Conservation (phyloP, 2,329 filamentous ascomycete genomes). For the Penicillium sp. region DNA sequence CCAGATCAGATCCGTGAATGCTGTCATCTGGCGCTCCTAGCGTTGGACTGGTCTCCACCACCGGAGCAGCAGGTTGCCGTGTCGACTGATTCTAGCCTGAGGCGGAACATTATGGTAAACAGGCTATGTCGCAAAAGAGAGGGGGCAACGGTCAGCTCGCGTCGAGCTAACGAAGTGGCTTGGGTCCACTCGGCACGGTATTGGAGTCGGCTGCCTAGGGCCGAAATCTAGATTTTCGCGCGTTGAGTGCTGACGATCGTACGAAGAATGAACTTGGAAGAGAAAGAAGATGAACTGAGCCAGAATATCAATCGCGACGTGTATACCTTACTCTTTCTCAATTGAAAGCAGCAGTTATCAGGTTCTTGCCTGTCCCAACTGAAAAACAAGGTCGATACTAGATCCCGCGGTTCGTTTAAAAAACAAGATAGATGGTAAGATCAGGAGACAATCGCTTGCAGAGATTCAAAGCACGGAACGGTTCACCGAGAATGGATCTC, state of each 20-base stretch:
- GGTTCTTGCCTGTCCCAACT: not conserved
- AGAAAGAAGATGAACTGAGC: not conserved
- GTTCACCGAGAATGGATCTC: constrained; percentile 11
- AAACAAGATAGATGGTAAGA: not conserved
- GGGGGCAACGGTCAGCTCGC: constrained; percentile 14
- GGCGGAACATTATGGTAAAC: not conserved
- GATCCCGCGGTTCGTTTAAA: not conserved
- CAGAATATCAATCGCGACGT: not conserved
- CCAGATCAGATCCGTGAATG: constrained; percentile 10
- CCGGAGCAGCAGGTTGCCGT: constrained; percentile 11
- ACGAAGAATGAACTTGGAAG: not conserved
- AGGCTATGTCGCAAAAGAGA: not conserved
- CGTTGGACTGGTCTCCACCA: constrained; percentile 7
- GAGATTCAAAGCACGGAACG: not conserved
- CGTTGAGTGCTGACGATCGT: not conserved
- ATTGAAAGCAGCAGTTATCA: too few relatives aligned
- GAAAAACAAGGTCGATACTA: not conserved
- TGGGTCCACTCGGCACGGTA: constrained; percentile 5
- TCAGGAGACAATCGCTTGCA: not conserved
- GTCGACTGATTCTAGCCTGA: constrained; percentile 15
- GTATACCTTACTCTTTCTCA: too few relatives aligned
- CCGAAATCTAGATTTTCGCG: not conserved
- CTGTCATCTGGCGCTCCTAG: constrained; percentile 11
- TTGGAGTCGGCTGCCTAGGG: constrained; percentile 2
- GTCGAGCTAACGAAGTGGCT: constrained; percentile 1